Percentiles rank a stretch among this genome's conserved stretches.
phyloP scores from a whole-genome alignment of 2,329 filamentous ascomycete genomes.

The Fusarium sp. region DNA sequence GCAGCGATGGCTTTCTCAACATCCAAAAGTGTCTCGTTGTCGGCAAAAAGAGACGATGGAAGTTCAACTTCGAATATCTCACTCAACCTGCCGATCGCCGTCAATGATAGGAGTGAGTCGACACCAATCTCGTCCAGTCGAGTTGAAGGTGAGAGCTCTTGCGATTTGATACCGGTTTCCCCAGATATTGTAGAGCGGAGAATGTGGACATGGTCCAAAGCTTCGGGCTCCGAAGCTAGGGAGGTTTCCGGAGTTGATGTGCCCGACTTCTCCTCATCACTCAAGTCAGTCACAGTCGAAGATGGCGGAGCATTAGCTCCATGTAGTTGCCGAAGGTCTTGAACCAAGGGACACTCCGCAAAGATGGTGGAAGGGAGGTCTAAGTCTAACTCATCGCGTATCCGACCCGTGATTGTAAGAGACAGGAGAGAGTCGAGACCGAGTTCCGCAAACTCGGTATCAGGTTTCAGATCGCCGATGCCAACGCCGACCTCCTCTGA shows the following conservation, averaged over 20 bases:
- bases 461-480: conserved; percentile 65
- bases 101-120: conserved; percentile 34
- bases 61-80: conserved; percentile 36
- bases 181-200: conserved; percentile 29
- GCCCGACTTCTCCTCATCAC: conserved; percentile 70
- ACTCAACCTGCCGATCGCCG: conserved; percentile 37
- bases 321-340: conserved; percentile 24
- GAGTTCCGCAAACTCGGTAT: conserved; percentile 62
- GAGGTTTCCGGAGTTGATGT: conserved; percentile 32
- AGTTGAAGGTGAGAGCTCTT: conserved; percentile 28
- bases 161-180: conserved; percentile 31
- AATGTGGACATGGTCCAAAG: conserved; percentile 16
- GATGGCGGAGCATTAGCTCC: conserved; percentile 53
- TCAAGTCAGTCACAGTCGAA: conserved; percentile 68
- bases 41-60: conserved; percentile 27
- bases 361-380: conserved; percentile 54
- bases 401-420: conserved; percentile 61
- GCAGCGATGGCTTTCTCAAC: conserved; percentile 29
- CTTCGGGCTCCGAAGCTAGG: conserved; percentile 18
- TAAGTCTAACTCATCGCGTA: conserved; percentile 62
- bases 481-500: conserved; percentile 77
- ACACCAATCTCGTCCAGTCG: conserved; percentile 32
- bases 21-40: conserved; percentile 28
- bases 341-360: conserved; percentile 43
- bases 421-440: conserved; percentile 68